Base-by-base conservation (phyloP, 2,329 filamentous ascomycete species). In the Monosporascus sp. region DNA sequence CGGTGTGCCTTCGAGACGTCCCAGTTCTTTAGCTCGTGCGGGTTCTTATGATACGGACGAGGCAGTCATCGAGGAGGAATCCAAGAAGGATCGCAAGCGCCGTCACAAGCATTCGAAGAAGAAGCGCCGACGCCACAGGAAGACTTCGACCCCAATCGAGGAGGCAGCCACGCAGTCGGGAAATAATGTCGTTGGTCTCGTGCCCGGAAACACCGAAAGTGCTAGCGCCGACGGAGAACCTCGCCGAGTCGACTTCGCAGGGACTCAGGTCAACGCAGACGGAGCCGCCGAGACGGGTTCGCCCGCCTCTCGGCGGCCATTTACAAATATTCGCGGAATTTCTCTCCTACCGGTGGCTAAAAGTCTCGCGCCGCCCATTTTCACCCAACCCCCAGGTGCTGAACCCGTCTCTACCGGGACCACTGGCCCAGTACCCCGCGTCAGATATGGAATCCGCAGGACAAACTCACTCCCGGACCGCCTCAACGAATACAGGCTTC, bases 391-490 rank as follows among this genome's bases (percentile, higher is more conserved):
- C 6, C 65, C 70, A 2, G 70, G 72, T 18, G 18, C 57, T 2
- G 54, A 60, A 4, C 58, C 53, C 1, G 25, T 60, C 2, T 60
- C 68, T 14, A 54, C 67, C 7, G 64, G 65, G 5, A 62, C 73
- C 3, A 57, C 70, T 8, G 76, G 80, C 2, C 74, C 77, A 11
- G 74, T 83, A 44, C 81, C 82, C 6, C 77, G 79, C 31, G 78
- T 85, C 54, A 76, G 80, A 43, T 81, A 82, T 59, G 81, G 82
- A n/a, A 83, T 90, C 50, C 85, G 87, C 52, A 80, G 88, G 51
- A 89, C 88, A 20, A 89, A 82, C 65, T 91, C 88, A 1, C 77
- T 91, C 2, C 88, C 88, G 0, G 86, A 87, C 61, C 80, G 86
- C 18, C 77, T 90, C 8, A 82, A 80, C 55, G 71, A 73, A 22